Conservation (phyloP, 257 asterid species). For the Voacanga thouarsii region DNA sequence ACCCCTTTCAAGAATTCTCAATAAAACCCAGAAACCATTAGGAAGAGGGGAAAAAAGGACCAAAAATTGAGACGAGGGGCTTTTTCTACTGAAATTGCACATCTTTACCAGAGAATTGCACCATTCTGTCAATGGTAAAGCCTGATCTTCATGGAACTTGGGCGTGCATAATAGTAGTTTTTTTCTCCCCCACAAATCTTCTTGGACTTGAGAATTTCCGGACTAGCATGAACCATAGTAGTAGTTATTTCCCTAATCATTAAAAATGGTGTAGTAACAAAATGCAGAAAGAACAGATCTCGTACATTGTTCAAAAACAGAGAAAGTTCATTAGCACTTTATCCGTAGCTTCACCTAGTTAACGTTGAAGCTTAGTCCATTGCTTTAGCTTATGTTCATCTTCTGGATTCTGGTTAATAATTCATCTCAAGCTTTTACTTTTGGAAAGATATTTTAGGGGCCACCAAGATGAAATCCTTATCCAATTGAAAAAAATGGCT, state of each 20-base stretch:
- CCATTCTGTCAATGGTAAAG: background rate
- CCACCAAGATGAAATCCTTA: slow-evolving; percentile 33
- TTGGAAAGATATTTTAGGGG: slow-evolving; percentile 24
- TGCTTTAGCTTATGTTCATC: background rate
- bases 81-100: background rate
- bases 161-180: too few relatives aligned
- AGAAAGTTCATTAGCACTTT: background rate
- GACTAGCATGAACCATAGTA: background rate
- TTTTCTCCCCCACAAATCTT: too few relatives aligned
- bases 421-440: slow-evolving; percentile 8
- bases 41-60: background rate
- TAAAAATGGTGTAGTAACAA: background rate
- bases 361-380: background rate
- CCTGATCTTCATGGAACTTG: background rate
- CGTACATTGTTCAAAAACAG: background rate
- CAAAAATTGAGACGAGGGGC: background rate
- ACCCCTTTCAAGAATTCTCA: background rate
- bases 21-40: background rate
- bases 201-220: background rate
- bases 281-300: background rate
- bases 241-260: background rate
- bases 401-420: background rate
- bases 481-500: slow-evolving; percentile 24
- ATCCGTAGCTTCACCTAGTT: background rate
- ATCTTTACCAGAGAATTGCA: background rate